A percentile compares a stretch with the other conserved stretches of the same genome.
These are phyloP conservation scores for Mallotus nudiflorus DNA, from an alignment of 345 rosid species.

Conservation along the genomic window DNA sequence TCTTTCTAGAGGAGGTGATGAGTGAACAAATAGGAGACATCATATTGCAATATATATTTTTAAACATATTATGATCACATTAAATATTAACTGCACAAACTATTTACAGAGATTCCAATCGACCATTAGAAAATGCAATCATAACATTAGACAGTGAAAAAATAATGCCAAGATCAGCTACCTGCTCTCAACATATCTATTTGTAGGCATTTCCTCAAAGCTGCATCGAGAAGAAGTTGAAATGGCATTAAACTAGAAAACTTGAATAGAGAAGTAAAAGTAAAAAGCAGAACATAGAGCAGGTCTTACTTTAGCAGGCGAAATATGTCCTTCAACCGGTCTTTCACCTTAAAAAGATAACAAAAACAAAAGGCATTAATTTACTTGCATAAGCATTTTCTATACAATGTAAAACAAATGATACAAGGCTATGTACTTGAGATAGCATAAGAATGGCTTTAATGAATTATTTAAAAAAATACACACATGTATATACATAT, in stretches of 20 bases:
- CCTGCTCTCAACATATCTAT: conserved; percentile 96
- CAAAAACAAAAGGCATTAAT: not conserved
- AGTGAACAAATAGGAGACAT: not conserved
- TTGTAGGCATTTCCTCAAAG: conserved; percentile 97
- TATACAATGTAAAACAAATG: not conserved
- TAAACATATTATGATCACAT: not conserved
- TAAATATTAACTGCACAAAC: not conserved
- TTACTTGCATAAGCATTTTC: not conserved
- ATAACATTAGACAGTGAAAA: not conserved
- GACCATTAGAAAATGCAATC: conserved; percentile 5
- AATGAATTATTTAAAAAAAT: conserved; percentile 1
- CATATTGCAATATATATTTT: not conserved
- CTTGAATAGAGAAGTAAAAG: not conserved
- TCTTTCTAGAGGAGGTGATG: not conserved
- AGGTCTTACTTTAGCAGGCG: conserved; percentile 70
- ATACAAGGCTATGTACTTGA: not conserved
- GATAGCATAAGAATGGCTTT: not conserved
- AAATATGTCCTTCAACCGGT: conserved; percentile 77
- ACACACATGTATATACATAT: no score
- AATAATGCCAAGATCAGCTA: conserved; percentile 23
- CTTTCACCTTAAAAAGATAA: conserved; percentile 57
- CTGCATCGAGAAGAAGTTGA: conserved; percentile 39
- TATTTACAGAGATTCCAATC: conserved; percentile 5
- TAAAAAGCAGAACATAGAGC: not conserved
- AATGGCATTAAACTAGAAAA: conserved; percentile 19